A percentile compares a stretch with the other conserved stretches of the same genome.
Conservation (phyloP, 345 rosid species). For the Citrus reticulata region DNA sequence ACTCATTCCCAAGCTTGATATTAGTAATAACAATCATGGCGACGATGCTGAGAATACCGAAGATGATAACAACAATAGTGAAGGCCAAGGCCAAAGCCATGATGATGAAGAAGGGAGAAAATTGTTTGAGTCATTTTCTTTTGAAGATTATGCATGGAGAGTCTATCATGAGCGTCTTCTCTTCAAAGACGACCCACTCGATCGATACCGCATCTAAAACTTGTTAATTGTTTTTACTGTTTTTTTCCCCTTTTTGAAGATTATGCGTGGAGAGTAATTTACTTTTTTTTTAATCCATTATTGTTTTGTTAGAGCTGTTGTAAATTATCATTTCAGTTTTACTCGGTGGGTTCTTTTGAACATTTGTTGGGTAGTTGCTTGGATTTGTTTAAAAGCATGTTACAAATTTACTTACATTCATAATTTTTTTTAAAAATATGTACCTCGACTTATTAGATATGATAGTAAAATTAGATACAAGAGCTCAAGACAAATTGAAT, state of each 20-base stretch:
- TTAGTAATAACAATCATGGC: too few relatives aligned
- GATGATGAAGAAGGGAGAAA: conserved; percentile 11
- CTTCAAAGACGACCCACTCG: conserved; percentile 73
- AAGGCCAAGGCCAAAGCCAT: neutral
- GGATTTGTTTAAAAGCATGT: too few relatives aligned
- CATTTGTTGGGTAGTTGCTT: too few relatives aligned
- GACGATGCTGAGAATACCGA: neutral
- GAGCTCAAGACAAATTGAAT: too few relatives aligned
- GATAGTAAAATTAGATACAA: too few relatives aligned
- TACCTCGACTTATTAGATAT: too few relatives aligned
- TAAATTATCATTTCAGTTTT: too few relatives aligned
- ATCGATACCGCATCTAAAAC: conserved; percentile 41
- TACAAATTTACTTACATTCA: too few relatives aligned
- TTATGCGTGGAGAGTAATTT: neutral
- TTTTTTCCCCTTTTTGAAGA: neutral
- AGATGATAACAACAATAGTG: conserved; percentile 9
- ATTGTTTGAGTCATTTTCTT: conserved; percentile 47
- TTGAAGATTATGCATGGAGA: conserved; percentile 87
- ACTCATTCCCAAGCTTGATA: conserved; percentile 20
- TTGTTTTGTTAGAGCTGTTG: too few relatives aligned
- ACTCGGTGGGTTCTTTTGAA: too few relatives aligned
- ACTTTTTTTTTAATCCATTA: too few relatives aligned
- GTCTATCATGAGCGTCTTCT: conserved; percentile 59
- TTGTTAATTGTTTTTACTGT: neutral
- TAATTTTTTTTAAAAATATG: too few relatives aligned